A percentile compares a stretch with the other conserved stretches of the same genome.
These are phyloP conservation scores for Diaporthe citri DNA, from an alignment of 2,329 filamentous ascomycete species.

Conservation along the genomic window DNA sequence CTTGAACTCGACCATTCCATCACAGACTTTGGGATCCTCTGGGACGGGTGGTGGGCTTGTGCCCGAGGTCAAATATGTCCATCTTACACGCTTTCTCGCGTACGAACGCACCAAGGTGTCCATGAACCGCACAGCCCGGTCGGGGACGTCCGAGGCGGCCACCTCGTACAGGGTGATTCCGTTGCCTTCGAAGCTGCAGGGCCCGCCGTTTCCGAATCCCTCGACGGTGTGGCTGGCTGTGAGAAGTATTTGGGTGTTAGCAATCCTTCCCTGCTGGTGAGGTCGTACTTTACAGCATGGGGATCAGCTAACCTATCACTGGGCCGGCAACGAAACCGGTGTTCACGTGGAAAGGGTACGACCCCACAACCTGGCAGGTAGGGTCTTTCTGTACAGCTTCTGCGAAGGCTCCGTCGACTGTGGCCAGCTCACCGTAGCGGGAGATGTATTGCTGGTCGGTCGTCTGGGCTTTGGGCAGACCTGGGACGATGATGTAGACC, in stretches of 20 bases:
- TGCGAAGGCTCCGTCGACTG: accelerated
- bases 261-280: background rate
- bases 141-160: background rate
- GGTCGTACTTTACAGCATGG: background rate
- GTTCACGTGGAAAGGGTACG: background rate
- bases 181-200: background rate
- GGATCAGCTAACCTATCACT: background rate
- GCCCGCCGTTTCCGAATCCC: background rate
- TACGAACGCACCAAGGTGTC: accelerated
- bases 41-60: background rate
- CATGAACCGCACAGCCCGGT: background rate
- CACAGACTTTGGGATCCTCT: background rate
- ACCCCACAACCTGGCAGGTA: background rate
- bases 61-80: background rate
- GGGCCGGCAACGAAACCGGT: no score
- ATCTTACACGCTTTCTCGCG: accelerated
- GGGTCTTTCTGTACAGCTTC: background rate
- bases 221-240: background rate
- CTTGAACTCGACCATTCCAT: background rate
- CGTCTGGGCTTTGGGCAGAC: background rate
- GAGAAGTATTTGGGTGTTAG: background rate
- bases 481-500: background rate
- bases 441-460: background rate
- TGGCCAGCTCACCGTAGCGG: background rate
- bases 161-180: conserved; percentile 7